Evolutionary conservation across 2,329 filamentous ascomycete genomes (phyloP), one percentile per base, ranked within the genome.

Genomic region (Fusarium camptoceras): DNA sequence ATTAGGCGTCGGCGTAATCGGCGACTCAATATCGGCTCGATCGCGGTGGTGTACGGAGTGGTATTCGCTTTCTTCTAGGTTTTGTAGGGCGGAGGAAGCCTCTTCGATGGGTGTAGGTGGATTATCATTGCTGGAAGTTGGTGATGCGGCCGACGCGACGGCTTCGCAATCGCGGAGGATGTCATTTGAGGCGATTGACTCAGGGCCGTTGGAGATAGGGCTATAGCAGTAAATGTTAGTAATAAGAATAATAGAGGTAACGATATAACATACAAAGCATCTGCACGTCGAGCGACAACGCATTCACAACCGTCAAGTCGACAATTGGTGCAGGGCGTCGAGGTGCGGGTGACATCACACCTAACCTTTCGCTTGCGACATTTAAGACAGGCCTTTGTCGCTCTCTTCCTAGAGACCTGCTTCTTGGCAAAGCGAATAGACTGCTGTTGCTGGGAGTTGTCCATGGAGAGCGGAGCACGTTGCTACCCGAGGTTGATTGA

Each of bases 281-380:
- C 55, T 2, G 54, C 68, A 16, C 68, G 60, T 47, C 55, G 56
- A 20, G 68, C 60, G 14, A 73, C 58, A 15, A 71, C 53, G 7
- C 70, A 73, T 20, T 63, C 60, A 12, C 53, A 55, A 10, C 66
- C 71, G 16, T 73, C 71, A 4, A 73, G 62, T 25, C 71, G 68
- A 30, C 71, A 73, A 24, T 73, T 73, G 25, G 71, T 73, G 12
- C 71, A 73, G 2, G 71, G 70, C 30, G 66, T 50, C 1, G 60
- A 57, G 6, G 71, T 73, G 15, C 71, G 60, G 0, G 71, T 73
- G 24, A 73, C 71, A 55, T 73, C 71, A 43, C 71, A 73, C 5
- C 71, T 62, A 10, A 73, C 71, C 54, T 73, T 73, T 47, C 71
- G 42, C 37, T 61, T 66, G 10, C 71, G 70, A 34, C 71, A 73